Percentiles rank a stretch among this genome's conserved stretches.
These are phyloP conservation scores for Cucurbita moschata DNA, from an alignment of 306 rosid genomes.

Conservation along the genomic window DNA sequence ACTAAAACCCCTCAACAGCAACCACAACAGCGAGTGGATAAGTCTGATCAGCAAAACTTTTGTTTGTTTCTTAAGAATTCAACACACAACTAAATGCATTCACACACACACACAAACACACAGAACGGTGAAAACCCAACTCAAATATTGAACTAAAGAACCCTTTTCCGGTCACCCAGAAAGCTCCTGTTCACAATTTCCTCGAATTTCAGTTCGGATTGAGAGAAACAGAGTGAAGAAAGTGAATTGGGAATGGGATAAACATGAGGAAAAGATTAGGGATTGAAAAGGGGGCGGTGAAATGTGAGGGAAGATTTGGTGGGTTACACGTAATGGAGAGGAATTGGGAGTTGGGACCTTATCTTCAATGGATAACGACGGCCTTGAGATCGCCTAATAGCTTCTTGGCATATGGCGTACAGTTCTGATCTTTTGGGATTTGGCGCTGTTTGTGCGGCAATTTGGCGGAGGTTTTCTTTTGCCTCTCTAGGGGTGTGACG, in stretches of 20 bases:
- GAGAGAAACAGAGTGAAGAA: not conserved
- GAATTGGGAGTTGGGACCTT: not conserved
- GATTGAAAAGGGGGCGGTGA: not conserved
- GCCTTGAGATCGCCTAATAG: not conserved
- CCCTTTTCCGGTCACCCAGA: not conserved
- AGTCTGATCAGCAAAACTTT: not conserved
- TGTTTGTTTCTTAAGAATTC: not conserved
- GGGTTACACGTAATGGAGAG: not conserved
- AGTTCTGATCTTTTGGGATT: not conserved
- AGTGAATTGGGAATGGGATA: not conserved
- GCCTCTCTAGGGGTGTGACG: too few species aligned
- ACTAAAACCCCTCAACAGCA: constrained; percentile 23
- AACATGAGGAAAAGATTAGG: not conserved
- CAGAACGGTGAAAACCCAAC: not conserved
- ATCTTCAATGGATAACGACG: not conserved
- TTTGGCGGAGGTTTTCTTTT: not conserved
- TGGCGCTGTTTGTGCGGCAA: not conserved
- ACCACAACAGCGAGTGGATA: not conserved
- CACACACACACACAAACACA: not conserved
- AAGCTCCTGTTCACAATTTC: not conserved
- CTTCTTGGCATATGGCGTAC: not conserved
- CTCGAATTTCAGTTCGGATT: not conserved
- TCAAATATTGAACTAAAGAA: not conserved
- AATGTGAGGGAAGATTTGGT: not conserved
- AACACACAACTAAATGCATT: not conserved